Evolutionary conservation across 164 flowering plant species (phyloP), one percentile per base, ranked within the genome.

Genomic region (Paratinospora sagittata): DNA sequence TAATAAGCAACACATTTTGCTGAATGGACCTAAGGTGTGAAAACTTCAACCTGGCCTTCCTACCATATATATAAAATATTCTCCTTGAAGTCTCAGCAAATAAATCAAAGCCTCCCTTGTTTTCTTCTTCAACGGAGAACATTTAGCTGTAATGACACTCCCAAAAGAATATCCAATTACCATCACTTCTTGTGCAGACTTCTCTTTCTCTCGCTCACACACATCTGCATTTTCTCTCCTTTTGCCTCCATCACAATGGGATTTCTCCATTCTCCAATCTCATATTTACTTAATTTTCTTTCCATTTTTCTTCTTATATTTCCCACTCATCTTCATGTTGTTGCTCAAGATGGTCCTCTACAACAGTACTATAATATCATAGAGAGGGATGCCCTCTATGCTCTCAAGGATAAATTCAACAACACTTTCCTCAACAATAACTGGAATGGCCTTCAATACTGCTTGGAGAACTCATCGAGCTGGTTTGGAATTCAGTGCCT

Each of bases 401-500:
- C 82, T 68, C 76, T 87, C 68, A 82, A 74, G 39, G 65, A 45
- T 21, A 67, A 33, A 8, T 80, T 87, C 66, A 74, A 85, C 55
- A 9, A 73, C 69, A n/a, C 82, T 16, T 77, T 78, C 41, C 81
- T 87, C 3, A 75, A 78, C 55, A 8, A 39, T 3, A 81, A 81
- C 63, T 85, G 91, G 91, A 77, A 58, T 9, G 81, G 84, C 45
- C 33, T 74, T 12, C 82, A 72, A 8, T 84, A 86, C 77, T 70
- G 66, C 57, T 17, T 13, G 61, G 64, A 79, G 39, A 1, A 75
- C 6, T 69, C 76, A 0, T 47, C 83, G 14, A 34, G 2, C 3
- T 87, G 85, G 87, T 69, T 66, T 63, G 88, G 90, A 17, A 75
- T 87, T 71, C 60, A 63, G 27, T 87, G 87, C 61, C 0, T 16